These are phyloP conservation scores for Gossypium gossypioides DNA, from an alignment of 441 rosid genomes.

Conservation along the genomic window DNA sequence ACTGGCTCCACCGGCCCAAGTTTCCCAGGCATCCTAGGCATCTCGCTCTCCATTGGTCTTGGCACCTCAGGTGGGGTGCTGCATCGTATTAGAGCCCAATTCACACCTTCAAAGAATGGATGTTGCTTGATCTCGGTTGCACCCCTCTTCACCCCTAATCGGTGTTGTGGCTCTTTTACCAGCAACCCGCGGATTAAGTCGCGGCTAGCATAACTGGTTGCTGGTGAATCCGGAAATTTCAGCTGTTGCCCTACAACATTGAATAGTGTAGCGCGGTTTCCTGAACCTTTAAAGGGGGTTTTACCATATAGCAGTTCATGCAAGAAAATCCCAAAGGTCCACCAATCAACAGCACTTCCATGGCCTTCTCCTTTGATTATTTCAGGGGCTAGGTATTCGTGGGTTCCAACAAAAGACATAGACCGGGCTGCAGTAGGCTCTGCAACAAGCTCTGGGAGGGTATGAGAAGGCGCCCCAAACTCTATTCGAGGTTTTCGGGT, in stretches of 20 bases:
- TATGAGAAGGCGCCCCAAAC: slow-evolving; percentile 35
- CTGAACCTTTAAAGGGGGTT: slow-evolving; percentile 89
- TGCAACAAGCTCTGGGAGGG: slow-evolving; percentile 83
- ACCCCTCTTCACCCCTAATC: slow-evolving; percentile 87
- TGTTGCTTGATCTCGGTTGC: slow-evolving; percentile 98
- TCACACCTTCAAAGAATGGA: slow-evolving; percentile 89
- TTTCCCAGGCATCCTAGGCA: slow-evolving; percentile 37
- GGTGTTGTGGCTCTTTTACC: slow-evolving; percentile 83
- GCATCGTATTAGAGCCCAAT: slow-evolving; percentile 94
- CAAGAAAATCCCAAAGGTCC: slow-evolving; percentile 46
- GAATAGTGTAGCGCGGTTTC: slow-evolving; percentile 88
- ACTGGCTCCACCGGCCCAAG: slow-evolving; percentile 52
- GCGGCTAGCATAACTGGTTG: slow-evolving; percentile 68
- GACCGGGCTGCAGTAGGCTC: slow-evolving; percentile 93
- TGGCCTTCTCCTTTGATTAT: slow-evolving; percentile 79
- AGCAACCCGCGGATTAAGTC: slow-evolving; percentile 77
- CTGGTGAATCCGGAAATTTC: slow-evolving; percentile 79
- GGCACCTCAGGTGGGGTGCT: slow-evolving; percentile 97
- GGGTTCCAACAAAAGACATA: slow-evolving; percentile 97
- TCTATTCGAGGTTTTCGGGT: slow-evolving; percentile 44
- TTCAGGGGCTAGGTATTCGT: slow-evolving; percentile 97
- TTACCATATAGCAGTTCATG: slow-evolving; percentile 77
- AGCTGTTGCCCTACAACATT: slow-evolving; percentile 92
- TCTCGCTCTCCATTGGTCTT: slow-evolving; percentile 60
- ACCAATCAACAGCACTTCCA: slow-evolving; percentile 6